Evolutionary conservation across 192 early-diverging fungal species (phyloP).

Genomic region (Haplosporangium gracile): DNA sequence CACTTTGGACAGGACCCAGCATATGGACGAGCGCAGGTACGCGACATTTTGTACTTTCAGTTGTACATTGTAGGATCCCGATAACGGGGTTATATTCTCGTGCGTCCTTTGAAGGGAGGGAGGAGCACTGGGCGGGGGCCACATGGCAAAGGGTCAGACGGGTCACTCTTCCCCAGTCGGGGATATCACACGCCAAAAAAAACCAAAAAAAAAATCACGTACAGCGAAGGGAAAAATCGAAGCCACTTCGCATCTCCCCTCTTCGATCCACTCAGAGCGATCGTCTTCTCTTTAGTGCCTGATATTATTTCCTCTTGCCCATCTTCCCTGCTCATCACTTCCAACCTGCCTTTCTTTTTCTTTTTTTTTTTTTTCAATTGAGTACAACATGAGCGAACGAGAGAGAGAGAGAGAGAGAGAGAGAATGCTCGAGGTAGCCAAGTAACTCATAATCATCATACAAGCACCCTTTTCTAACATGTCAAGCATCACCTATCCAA

Average conservation of each 20-base stretch:
- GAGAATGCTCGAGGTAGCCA: not conserved
- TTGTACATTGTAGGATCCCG: not conserved
- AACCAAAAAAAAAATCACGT: not conserved
- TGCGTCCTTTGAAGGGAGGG: not conserved
- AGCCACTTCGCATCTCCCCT: not conserved
- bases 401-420: not conserved
- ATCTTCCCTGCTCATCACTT: not conserved
- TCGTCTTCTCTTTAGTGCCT: not conserved
- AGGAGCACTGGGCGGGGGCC: not conserved
- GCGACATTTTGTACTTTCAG: not conserved
- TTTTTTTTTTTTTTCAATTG: not conserved
- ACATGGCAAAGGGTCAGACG: not conserved
- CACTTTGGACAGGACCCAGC: conserved; percentile 38
- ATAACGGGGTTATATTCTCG: not conserved
- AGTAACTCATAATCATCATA: not conserved
- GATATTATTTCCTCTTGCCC: not conserved
- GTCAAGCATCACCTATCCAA: not conserved
- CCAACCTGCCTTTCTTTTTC: not conserved
- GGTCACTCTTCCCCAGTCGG: not conserved
- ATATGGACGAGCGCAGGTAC: conserved; percentile 39
- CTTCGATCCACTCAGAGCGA: not conserved
- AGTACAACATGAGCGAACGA: not conserved
- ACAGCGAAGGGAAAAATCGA: not conserved
- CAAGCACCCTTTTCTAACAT: not conserved
- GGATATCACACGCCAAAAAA: not conserved